Conservation (phyloP, 2,329 filamentous ascomycete genomes). For the Monosporascus sp. region DNA sequence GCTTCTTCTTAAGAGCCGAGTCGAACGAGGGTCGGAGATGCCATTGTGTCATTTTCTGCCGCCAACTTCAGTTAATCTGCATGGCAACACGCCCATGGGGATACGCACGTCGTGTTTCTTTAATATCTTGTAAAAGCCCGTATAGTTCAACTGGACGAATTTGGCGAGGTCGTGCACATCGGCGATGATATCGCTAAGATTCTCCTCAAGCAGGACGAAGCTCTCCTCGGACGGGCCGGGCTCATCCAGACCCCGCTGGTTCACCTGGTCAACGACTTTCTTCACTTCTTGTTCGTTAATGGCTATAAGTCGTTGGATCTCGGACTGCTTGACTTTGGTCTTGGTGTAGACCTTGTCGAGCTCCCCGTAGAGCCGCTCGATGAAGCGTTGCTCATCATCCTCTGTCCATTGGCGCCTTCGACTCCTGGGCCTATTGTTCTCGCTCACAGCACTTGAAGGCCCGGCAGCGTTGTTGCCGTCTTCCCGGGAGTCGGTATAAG, state of each 20-base stretch:
- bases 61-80: constrained; percentile 7
- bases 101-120: constrained; percentile 91
- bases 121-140: constrained; percentile 98
- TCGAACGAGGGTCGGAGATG: constrained; percentile 95
- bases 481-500: constrained; percentile 19
- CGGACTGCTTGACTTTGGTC: constrained; percentile 93
- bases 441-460: constrained; percentile 24
- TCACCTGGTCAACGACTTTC: constrained; percentile 71
- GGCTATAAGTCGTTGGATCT: constrained; percentile 87
- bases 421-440: constrained; percentile 36
- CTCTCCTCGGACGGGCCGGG: constrained; percentile 77
- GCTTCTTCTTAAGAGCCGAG: constrained; percentile 86
- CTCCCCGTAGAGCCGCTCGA: constrained; percentile 80
- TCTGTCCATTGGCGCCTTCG: constrained; percentile 72
- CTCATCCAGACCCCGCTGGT: constrained; percentile 53
- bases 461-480: constrained; percentile 33
- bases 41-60: constrained; percentile 88
- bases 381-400: constrained; percentile 85
- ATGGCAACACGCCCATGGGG: neutral
- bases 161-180: constrained; percentile 98
- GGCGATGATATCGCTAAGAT: constrained; percentile 95
- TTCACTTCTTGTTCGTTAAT: constrained; percentile 84
- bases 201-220: constrained; percentile 88
- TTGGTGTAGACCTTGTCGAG: constrained; percentile 97
- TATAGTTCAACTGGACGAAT: constrained; percentile 98